phyloP scores from a whole-genome alignment of 2,329 filamentous ascomycete species.

The Magnaporthales sp. region DNA sequence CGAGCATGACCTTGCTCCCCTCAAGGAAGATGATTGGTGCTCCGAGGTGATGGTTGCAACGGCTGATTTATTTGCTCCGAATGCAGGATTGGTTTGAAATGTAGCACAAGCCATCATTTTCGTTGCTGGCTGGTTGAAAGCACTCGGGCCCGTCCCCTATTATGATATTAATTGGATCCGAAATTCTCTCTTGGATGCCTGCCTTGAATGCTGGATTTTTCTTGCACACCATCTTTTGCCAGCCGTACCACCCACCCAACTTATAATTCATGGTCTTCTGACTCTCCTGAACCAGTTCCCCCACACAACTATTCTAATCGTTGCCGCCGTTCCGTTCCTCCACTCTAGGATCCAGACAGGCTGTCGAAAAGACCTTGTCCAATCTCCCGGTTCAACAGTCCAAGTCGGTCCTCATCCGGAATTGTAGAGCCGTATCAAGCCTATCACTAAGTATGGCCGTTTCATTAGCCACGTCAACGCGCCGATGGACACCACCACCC shows the following conservation, averaged over 20 bases:
- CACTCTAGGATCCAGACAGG: background rate
- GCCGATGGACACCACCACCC: background rate
- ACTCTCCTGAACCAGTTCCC: background rate
- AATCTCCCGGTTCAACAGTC: background rate
- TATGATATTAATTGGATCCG: background rate
- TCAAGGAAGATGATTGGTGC: background rate
- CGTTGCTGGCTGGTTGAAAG: background rate
- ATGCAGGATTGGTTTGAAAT: background rate
- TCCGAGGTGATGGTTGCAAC: background rate
- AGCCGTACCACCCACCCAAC: background rate
- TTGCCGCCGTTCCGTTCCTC: background rate
- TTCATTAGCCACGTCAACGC: background rate
- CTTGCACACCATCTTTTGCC: background rate
- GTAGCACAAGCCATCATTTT: background rate
- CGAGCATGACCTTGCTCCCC: background rate
- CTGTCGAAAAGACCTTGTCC: background rate
- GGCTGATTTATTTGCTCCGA: background rate
- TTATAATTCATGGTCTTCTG: background rate
- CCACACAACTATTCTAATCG: background rate
- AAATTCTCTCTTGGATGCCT: background rate
- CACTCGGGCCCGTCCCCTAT: background rate
- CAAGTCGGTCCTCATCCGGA: background rate
- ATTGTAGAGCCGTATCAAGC: background rate
- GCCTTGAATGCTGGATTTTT: background rate
- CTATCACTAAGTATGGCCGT: background rate